phyloP scores from a whole-genome alignment of 108 stramenopile genomes.

The Mediolabrus comicus region DNA sequence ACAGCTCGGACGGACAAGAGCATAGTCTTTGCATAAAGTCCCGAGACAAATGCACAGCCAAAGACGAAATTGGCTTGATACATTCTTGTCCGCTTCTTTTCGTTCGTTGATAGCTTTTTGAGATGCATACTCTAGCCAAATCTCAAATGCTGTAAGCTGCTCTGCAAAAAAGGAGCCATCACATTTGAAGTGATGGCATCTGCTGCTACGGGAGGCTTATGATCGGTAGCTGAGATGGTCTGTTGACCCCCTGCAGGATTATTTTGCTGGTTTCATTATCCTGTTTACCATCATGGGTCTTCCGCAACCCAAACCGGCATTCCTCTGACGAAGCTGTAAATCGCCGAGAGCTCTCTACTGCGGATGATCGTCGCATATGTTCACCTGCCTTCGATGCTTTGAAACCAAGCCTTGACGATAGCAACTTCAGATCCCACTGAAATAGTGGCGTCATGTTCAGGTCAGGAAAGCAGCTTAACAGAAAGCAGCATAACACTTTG shows the following conservation, averaged over 20 bases:
- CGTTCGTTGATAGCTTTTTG: conserved; percentile 32
- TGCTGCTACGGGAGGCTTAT: background rate
- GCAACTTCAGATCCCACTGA: background rate
- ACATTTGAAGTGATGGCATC: conserved; percentile 13
- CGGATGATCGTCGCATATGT: background rate
- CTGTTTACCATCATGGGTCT: background rate
- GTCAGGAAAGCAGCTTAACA: background rate
- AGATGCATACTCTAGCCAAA: conserved; percentile 93
- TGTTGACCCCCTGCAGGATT: background rate
- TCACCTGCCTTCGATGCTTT: background rate
- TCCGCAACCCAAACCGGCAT: background rate
- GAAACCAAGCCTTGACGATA: background rate
- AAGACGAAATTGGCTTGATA: conserved; percentile 39
- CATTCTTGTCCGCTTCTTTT: background rate
- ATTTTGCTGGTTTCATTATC: too few relatives aligned
- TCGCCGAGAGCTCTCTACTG: conserved; percentile 1
- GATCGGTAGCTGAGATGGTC: background rate
- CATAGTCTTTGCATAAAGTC: conserved; percentile 58
- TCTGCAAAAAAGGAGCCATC: conserved; percentile 94
- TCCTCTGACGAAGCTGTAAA: background rate
- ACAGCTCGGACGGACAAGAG: conserved; percentile 54
- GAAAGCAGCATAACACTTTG: too few relatives aligned
- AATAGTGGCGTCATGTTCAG: background rate
- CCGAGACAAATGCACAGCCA: conserved; percentile 84
- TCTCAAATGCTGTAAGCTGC: conserved; percentile 97